These are phyloP conservation scores for Coniella vitis DNA, from an alignment of 2,329 filamentous ascomycete genomes.

Conservation along the genomic window DNA sequence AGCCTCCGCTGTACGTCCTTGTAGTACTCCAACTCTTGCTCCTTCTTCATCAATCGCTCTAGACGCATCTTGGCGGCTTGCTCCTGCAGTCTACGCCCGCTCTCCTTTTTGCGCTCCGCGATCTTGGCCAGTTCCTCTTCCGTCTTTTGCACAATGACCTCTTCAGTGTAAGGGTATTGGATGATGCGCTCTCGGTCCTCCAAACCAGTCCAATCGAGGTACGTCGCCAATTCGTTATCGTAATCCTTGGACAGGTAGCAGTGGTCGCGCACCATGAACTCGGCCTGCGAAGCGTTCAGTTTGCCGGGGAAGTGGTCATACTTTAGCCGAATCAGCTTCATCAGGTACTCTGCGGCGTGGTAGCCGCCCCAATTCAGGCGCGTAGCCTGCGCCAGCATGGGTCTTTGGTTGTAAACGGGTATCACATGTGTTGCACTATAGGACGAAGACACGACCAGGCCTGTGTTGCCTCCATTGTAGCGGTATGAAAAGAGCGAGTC, in stretches of 20 bases:
- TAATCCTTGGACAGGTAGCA: slow-evolving; percentile 86
- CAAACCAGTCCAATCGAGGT: slow-evolving; percentile 84
- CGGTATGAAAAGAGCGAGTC: slow-evolving; percentile 94
- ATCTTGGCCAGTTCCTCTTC: slow-evolving; percentile 87
- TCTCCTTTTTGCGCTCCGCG: slow-evolving; percentile 92
- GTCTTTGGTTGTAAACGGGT: slow-evolving; percentile 80
- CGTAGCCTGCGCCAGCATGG: slow-evolving; percentile 77
- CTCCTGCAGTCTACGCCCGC: slow-evolving; percentile 82
- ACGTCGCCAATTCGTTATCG: slow-evolving; percentile 66
- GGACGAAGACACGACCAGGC: slow-evolving; percentile 84
- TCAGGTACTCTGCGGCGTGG: slow-evolving; percentile 82
- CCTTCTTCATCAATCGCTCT: slow-evolving; percentile 91
- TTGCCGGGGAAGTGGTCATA: slow-evolving; percentile 87
- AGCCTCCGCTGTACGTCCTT: slow-evolving; percentile 71
- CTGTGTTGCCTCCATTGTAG: slow-evolving; percentile 82
- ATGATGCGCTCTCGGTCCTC: slow-evolving; percentile 85
- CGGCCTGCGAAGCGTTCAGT: slow-evolving; percentile 77
- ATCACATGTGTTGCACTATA: slow-evolving; percentile 94
- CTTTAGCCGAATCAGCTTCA: slow-evolving; percentile 84
- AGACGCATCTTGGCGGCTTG: slow-evolving; percentile 96
- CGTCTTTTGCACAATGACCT: slow-evolving; percentile 82
- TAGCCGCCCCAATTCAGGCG: slow-evolving; percentile 92
- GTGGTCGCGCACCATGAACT: slow-evolving; percentile 80
- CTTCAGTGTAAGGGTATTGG: slow-evolving; percentile 90
- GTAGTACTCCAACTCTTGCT: slow-evolving; percentile 92